phyloP scores from a whole-genome alignment of 2,329 filamentous ascomycete genomes.

The Orbilia ellipsospora region DNA sequence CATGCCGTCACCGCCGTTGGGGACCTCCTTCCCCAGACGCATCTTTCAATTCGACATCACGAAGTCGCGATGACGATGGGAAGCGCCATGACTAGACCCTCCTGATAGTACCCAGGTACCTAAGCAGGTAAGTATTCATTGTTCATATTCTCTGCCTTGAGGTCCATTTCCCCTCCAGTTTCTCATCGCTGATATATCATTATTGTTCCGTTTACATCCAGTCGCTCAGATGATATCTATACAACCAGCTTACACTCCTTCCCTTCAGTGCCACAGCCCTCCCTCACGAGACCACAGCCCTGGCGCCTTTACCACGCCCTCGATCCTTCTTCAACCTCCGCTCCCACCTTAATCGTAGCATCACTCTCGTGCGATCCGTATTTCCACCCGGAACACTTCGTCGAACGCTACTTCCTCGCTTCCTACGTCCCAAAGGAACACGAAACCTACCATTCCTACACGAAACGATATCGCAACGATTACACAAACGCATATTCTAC shows the following conservation, averaged over 20 bases:
- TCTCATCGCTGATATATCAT: constrained; percentile 6
- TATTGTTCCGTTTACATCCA: neutral
- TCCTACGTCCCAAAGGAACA: constrained; percentile 45
- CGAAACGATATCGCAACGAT: constrained; percentile 38
- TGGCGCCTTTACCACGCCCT: constrained; percentile 45
- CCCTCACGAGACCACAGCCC: constrained; percentile 48
- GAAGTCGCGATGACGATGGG: constrained; percentile 23
- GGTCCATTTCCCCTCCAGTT: neutral
- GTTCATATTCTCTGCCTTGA: constrained; percentile 1
- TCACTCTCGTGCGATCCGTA: constrained; percentile 35
- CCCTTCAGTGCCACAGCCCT: constrained; percentile 17
- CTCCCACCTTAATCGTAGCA: constrained; percentile 25
- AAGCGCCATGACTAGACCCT: constrained; percentile 33
- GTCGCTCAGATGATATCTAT: constrained; percentile 45
- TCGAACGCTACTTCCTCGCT: constrained; percentile 46
- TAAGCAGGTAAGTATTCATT: constrained; percentile 17
- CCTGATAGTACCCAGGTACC: constrained; percentile 27
- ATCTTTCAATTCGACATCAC: constrained; percentile 11
- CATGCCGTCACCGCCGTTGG: constrained; percentile 1
- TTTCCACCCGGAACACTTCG: constrained; percentile 40
- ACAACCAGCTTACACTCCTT: constrained; percentile 21
- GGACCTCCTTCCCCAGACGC: constrained; percentile 10
- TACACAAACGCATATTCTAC: constrained; percentile 40
- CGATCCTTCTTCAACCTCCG: constrained; percentile 51
- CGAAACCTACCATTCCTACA: constrained; percentile 36